Base-by-base conservation (phyloP, 805 yeast genomes). In the Candida parachauliodes region DNA sequence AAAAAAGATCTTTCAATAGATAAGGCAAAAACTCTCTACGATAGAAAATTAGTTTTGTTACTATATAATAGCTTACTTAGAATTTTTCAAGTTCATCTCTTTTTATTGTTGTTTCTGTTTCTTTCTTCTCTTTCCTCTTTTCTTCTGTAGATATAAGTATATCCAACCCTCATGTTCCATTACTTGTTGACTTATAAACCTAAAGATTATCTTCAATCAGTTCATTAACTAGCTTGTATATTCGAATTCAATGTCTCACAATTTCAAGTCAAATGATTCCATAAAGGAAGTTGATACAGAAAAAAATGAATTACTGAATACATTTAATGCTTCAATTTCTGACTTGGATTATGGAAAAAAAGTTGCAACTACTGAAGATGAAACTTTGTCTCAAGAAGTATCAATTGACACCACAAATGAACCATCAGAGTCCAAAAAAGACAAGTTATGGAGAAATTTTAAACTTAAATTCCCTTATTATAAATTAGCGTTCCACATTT, bases 401-500 rank as follows among this genome's bases (percentile, higher is more conserved):
- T 34, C 37, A 26, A 25, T 12, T 8, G 38, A 38, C 4, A 14
- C 32, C 12, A 14, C 17, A 3, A 36, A 2, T 22, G 32, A 25
- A 9, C 20, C 5, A 32, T 10, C 27, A 9, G 19, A 17, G 8
- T 34, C 32, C 15, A 33, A 42, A 14, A 25, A 17, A 20, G 21
- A 12, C 4, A 33, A 26, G 12, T n/a, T 23, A 14, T 28, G 38
- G 37, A 29, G 37, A 34, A 26, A 32, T 22, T 22, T 50, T 9
- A 50, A 50, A 33, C 15, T 24, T 4, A 37, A 40, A 19, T 40
- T 44, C 34, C 54, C 55, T 10, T 45, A 37, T 12, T 49, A 42
- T 29, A 47, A 33, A 32, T 29, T 49, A 11, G 43, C 38, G 4
- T 34, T 46, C 20, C 47, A 54, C 37, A 28, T 57, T n/a, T 59